Base-by-base conservation (phyloP, 805 yeast species). In the Monosporozyma servazzii region DNA sequence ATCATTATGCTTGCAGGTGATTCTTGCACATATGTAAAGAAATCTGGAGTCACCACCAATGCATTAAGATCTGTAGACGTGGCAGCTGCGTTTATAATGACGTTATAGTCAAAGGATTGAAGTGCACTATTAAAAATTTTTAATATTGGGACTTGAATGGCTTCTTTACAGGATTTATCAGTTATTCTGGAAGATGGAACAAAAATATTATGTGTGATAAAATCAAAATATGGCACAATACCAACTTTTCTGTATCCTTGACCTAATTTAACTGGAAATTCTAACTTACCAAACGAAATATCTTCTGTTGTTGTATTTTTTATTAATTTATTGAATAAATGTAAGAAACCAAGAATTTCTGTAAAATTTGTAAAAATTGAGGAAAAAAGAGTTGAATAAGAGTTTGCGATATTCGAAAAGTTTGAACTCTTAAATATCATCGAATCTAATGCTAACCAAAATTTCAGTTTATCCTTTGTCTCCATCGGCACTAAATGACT, bases 191-290 rank as follows among this genome's bases (percentile, higher is more conserved):
- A 61, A 2, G 86, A 70, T 25, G 79, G 76, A 6, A 75, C 77
- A 56, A 89, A 79, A 0, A 89, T 79, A 43, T 84, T 86, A 11
- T 75, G 69, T n/a, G 86, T 61, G 13, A 89, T 63, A 58, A 79
- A 88, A 49, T 88, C 91, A 50, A 86, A 64, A 59, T 90, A 91
- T 2, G 93, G 88, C 79, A 89, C 80, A 5, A 88, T 67, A 2
- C 96, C 96, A 17, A 73, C 65, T 31, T 74, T 77, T 58, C 95
- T 75, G 55, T 81, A 77, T 0, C 73, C 71, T 2, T 64, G 63
- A 0, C 96, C 96, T 27, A 88, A 64, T 49, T 76, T 79, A 6
- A 71, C 58, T 0, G 96, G 96, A 58, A 74, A 85, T 11, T 80
- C 73, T 13, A 82, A 60, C 5, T 71, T 72, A 15, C 78, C 75